Percentiles rank a stretch among this genome's conserved stretches.
These are phyloP conservation scores for Tylopilus plumbeoviolaceoides DNA, from an alignment of 768 basidiomycete genomes.

Conservation along the genomic window DNA sequence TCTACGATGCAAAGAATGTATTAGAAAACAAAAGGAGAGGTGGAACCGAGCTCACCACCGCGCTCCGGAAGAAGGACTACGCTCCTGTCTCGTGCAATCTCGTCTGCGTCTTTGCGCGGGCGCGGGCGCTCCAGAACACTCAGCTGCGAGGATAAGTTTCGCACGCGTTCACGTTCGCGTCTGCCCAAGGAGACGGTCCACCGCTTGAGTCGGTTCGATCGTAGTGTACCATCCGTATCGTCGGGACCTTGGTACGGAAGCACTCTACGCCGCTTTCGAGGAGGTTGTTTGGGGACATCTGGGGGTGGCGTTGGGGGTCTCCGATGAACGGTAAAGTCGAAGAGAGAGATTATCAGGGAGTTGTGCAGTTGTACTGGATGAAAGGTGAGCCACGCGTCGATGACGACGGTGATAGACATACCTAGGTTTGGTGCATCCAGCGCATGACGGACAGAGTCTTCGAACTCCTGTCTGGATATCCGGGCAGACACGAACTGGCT, in stretches of 20 bases:
- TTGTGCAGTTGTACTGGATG: slow-evolving; percentile 75
- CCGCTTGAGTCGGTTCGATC: slow-evolving; percentile 63
- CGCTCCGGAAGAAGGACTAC: slow-evolving; percentile 62
- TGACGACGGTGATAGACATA: slow-evolving; percentile 14
- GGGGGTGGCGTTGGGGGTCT: slow-evolving; percentile 63
- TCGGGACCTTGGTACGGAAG: slow-evolving; percentile 71
- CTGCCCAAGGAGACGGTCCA: slow-evolving; percentile 72
- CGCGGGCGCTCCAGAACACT: slow-evolving; percentile 41
- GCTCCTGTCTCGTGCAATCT: slow-evolving; percentile 67
- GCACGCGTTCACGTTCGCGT: slow-evolving; percentile 71
- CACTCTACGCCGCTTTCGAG: slow-evolving; percentile 64
- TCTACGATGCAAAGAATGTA: slow-evolving; percentile 36
- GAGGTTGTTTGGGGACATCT: slow-evolving; percentile 55
- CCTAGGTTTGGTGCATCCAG: slow-evolving; percentile 58
- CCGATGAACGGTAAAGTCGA: slow-evolving; percentile 72
- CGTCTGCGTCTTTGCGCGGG: slow-evolving; percentile 53
- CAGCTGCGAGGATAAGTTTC: slow-evolving; percentile 43
- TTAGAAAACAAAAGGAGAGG: background rate
- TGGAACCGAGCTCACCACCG: slow-evolving; percentile 42
- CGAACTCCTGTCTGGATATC: slow-evolving; percentile 73
- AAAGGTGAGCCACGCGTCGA: slow-evolving; percentile 7
- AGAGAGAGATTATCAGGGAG: slow-evolving; percentile 76
- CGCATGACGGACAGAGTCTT: slow-evolving; percentile 58
- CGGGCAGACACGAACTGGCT: slow-evolving; percentile 63
- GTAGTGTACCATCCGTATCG: slow-evolving; percentile 51